Percentiles rank a stretch among this genome's conserved stretches.
These are phyloP conservation scores for Biancaea sappan DNA, from an alignment of 306 rosid species.

Conservation along the genomic window DNA sequence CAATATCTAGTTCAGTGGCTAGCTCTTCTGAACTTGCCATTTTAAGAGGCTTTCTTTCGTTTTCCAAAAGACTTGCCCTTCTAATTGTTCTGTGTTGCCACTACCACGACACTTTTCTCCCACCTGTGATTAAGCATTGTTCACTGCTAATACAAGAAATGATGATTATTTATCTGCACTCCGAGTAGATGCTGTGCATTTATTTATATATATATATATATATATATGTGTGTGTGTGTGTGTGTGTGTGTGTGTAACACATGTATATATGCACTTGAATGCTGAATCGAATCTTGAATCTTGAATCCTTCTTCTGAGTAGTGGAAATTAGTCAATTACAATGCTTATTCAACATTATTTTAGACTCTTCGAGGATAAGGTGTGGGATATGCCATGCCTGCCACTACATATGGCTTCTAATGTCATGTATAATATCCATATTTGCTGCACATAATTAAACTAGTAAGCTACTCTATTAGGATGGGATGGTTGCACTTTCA, in stretches of 20 bases:
- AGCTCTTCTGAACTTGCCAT: slow-evolving; percentile 19
- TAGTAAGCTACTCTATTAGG: background rate
- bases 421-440: no score
- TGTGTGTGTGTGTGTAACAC: slow-evolving; percentile 11
- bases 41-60: slow-evolving; percentile 19
- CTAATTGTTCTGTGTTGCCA: background rate
- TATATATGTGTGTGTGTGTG: no score
- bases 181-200: background rate
- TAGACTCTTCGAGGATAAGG: background rate
- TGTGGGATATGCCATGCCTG: background rate
- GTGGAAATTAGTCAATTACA: background rate
- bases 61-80: slow-evolving; percentile 16
- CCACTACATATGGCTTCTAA: slow-evolving; percentile 3
- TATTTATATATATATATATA: no score
- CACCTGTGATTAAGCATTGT: no score
- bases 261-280: background rate
- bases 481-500: background rate
- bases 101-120: no score
- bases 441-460: background rate
- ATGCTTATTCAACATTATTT: background rate
- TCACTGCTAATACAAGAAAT: background rate
- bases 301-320: slow-evolving; percentile 20
- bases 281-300: slow-evolving; percentile 1
- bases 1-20: no score
- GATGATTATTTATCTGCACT: slow-evolving; percentile 9